Base-by-base conservation (phyloP, 2,329 filamentous ascomycete species). In the Trichophaea hybrida region DNA sequence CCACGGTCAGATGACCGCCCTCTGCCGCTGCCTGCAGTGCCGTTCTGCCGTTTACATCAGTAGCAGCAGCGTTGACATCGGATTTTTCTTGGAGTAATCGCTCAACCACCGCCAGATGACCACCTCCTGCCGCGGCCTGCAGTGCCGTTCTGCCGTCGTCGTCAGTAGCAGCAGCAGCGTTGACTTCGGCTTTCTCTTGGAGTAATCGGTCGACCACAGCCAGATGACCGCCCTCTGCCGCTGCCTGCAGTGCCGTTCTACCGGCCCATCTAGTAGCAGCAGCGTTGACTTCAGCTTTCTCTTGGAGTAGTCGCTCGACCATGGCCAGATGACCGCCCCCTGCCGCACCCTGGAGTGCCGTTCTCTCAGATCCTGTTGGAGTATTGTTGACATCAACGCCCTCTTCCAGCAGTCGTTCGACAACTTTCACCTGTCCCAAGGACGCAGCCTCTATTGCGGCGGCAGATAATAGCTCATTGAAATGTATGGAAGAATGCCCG, bases 351-450 rank as follows among this genome's bases (percentile, higher is more conserved):
- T 24, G 0, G 57, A 40, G 4, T 6, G 38, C 38, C 38, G 38
- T 43, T 15, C 38, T 43, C 10, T 15, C 38, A 43, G 10, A 43
- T 43, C n/a, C n/a, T 1, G 38, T 10, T 10, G 38, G 38, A 43
- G 10, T 2, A 43, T 43, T 15, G n/a, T 43, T 43, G 10, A 43
- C n/a, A 15, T 43, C 10, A 43, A 10, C 10, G 38, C 38, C 3
- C 4, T 46, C 24, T 24, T 8, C 10, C 3, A 59, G 17, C 1
- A 59, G 51, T 15, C 51, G 2, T 1, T 50, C 31, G 13, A 59
- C 51, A 31, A 59, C 51, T 15, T n/a, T 43, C 40, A 59, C 10
- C 35, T 59, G 57, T 10, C 57, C 57, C 10, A 32, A 12, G n/a
- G 1, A 48, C 2, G 56, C 56, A 10, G 10, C 38, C 10, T 15